Evolutionary conservation across 2,329 filamentous ascomycete genomes (phyloP).

Genomic region (Rhynchosporium agropyri): DNA sequence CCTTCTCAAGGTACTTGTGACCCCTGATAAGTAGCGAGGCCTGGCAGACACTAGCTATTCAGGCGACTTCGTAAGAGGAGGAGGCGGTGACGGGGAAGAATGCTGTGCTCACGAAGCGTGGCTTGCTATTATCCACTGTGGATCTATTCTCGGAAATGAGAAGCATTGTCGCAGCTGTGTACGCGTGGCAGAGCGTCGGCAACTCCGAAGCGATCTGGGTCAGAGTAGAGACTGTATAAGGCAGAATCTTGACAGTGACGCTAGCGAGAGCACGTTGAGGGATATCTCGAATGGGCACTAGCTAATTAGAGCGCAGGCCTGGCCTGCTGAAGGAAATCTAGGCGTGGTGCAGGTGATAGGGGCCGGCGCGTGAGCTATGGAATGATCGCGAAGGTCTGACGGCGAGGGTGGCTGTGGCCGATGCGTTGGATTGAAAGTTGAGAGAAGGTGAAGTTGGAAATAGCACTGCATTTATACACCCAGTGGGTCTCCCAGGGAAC

Average conservation of each 20-base stretch:
- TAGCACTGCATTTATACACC: neutral
- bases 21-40: neutral
- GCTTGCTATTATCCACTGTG: too few relatives aligned
- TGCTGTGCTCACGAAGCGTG: too few relatives aligned
- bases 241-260: constrained; percentile 5
- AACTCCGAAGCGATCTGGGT: constrained; percentile 9
- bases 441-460: constrained; percentile 12
- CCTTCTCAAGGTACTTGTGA: neutral
- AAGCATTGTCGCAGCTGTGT: constrained; percentile 1
- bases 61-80: too few relatives aligned
- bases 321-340: constrained; percentile 3
- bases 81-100: too few relatives aligned
- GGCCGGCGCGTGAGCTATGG: constrained; percentile 1
- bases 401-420: neutral
- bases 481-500: neutral
- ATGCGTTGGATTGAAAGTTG: neutral
- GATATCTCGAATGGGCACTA: neutral
- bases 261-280: constrained; percentile 4
- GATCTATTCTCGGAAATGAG: neutral
- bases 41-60: too few relatives aligned
- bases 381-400: neutral
- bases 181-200: constrained; percentile 4
- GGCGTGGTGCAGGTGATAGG: constrained; percentile 1
- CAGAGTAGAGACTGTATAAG: neutral
- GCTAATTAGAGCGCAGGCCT: constrained; percentile 9